Percentiles rank a stretch among this genome's conserved stretches.
Evolutionary conservation across 805 yeast species (phyloP).

Genomic region (Tetrapisispora taiwanensis): DNA sequence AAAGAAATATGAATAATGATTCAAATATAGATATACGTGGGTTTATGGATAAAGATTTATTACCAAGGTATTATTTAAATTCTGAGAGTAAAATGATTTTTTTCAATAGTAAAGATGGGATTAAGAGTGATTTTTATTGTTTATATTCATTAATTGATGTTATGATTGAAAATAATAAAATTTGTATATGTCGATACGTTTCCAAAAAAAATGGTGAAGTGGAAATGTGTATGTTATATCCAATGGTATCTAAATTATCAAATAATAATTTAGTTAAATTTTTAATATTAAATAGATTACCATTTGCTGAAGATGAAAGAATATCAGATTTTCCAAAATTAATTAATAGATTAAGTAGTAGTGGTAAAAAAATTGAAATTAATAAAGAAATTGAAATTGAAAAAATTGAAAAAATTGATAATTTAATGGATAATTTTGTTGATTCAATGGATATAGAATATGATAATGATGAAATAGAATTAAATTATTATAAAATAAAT

Average conservation of each 20-base stretch:
- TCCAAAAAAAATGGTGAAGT: conserved; percentile 39
- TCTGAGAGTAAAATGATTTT: conserved; percentile 50
- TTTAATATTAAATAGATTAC: conserved; percentile 46
- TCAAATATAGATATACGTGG: conserved; percentile 60
- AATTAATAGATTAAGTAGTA: conserved; percentile 27
- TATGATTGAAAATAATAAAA: conserved; percentile 36
- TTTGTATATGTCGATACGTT: conserved; percentile 58
- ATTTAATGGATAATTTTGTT: conserved; percentile 36
- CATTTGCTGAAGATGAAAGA: conserved; percentile 68
- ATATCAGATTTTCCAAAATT: conserved; percentile 43
- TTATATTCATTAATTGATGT: conserved; percentile 44
- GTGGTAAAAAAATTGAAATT: conserved; percentile 19
- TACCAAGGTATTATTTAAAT: conserved; percentile 52
- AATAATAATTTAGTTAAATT: conserved; percentile 21
- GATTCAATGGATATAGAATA: conserved; percentile 35
- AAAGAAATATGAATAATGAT: conserved; percentile 31
- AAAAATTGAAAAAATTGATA: conserved; percentile 27
- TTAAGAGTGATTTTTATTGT: conserved; percentile 32
- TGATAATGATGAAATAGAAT: conserved; percentile 8
- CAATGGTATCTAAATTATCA: conserved; percentile 24
- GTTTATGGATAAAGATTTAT: conserved; percentile 34
- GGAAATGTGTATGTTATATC: conserved; percentile 45
- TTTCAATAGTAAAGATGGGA: conserved; percentile 27
- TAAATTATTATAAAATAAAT: conserved; percentile 17
- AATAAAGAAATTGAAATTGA: conserved; percentile 26